These are phyloP conservation scores for Picea abies DNA, from an alignment of 83 land plant genomes.

Conservation along the genomic window DNA sequence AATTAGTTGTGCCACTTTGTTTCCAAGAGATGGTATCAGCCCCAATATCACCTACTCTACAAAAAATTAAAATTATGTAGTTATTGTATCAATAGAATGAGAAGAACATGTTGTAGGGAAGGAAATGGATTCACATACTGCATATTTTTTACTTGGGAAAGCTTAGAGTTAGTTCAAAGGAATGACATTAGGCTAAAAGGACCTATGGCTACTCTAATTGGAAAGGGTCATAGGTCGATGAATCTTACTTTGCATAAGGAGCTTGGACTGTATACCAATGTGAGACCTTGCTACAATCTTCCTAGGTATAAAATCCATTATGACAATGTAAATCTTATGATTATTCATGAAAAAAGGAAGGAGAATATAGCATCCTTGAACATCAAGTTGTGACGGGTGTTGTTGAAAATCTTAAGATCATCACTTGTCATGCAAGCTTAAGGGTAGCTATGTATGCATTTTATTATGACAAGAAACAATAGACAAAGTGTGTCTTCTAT, in stretches of 20 bases:
- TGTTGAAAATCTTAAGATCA: slow-evolving; percentile 95
- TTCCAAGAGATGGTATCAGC: too few species aligned
- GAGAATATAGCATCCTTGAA: too few species aligned
- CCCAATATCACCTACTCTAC: too few species aligned
- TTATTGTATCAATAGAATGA: too few species aligned
- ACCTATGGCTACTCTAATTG: slow-evolving; percentile 99
- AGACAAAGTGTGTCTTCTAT: slow-evolving; percentile 92
- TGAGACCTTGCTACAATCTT: slow-evolving; percentile 95
- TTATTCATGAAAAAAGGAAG: too few species aligned
- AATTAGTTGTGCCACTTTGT: neutral
- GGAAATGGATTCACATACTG: too few species aligned
- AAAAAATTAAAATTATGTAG: too few species aligned
- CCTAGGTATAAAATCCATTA: slow-evolving; percentile 95
- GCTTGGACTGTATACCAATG: slow-evolving; percentile 91
- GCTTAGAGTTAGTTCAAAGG: slow-evolving; percentile 89
- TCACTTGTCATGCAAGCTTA: slow-evolving; percentile 89
- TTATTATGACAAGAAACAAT: slow-evolving; percentile 82
- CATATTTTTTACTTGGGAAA: slow-evolving; percentile 22
- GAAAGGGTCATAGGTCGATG: slow-evolving; percentile 94
- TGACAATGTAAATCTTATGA: slow-evolving; percentile 75
- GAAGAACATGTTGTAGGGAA: too few species aligned
- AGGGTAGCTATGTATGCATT: slow-evolving; percentile 98
- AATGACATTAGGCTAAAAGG: slow-evolving; percentile 94
- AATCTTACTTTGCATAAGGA: slow-evolving; percentile 87
- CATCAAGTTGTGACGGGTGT: slow-evolving; percentile 94